phyloP scores from a whole-genome alignment of 2,329 filamentous ascomycete genomes.

The Monilinia laxa region DNA sequence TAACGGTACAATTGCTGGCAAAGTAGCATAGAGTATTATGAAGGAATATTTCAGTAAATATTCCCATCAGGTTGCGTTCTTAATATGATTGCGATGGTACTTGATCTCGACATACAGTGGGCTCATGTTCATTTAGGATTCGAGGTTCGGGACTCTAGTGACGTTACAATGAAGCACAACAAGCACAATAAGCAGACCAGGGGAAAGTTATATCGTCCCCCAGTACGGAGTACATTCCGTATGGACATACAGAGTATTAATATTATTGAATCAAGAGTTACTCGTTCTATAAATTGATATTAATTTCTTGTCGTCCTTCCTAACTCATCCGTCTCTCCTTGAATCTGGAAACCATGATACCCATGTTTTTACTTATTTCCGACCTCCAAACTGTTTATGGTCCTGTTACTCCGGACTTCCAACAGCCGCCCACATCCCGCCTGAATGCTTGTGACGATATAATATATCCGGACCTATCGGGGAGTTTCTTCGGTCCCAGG shows the following conservation, averaged over 20 bases:
- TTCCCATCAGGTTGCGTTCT: not conserved
- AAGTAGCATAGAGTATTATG: no score
- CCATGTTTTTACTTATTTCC: not conserved
- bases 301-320: not conserved
- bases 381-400: no score
- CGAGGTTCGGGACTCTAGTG: not conserved
- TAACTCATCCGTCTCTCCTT: not conserved
- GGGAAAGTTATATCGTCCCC: not conserved
- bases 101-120: not conserved
- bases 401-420: not conserved
- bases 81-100: not conserved
- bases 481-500: not conserved
- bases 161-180: not conserved
- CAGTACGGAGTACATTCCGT: not conserved
- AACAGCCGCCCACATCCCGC: not conserved
- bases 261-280: no score
- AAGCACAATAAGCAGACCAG: not conserved
- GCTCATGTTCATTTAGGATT: not conserved
- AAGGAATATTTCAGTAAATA: no score
- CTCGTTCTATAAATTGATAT: no score
- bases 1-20: no score
- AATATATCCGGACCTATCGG: not conserved
- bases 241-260: not conserved
- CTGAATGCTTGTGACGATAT: conserved; percentile 48
- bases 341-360: no score